Evolutionary conservation across 148 eudicot genomes (phyloP), one percentile per base, ranked within the genome.

Genomic region (Rhododendron ferrugineum): DNA sequence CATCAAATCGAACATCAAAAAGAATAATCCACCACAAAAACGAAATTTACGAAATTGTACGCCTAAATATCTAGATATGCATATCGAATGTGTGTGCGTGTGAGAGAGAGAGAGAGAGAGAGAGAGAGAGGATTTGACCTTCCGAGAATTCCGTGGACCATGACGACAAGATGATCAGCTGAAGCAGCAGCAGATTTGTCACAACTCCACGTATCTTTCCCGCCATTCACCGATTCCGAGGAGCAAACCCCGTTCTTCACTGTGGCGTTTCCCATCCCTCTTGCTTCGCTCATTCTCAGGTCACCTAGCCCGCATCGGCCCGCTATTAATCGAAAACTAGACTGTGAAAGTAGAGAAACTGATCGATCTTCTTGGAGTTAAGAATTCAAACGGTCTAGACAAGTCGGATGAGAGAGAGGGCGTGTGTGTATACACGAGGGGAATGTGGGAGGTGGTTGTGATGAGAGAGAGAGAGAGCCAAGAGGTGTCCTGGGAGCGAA

Each of bases 131-230:
- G 26, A 9, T 70, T 32, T 70, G 20, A 70, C 75, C 75, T 70
- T 75, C 79, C 79, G 11, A 75, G 79, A 75, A 75, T 75, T 37
- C 79, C 79, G 26, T 75, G 79, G 26, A 75, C 79, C 79, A 75
- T 37, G n/a, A 75, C 79, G 47, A 75, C 79, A 2, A 75, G 79
- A 75, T 75, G 79, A 75, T 75, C 79, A 37, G 79, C 79, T 2
- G 47, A 37, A 37, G 47, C 44, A 36, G 46, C 79, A 16, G 9
- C 14, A 23, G 14, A 76, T 40, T 70, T 32, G 37, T 70, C 30
- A 70, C 40, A 30, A 15, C 75, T 70, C 75, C 37, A 16, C 14
- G 32, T 13, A 32, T 70, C 20, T 70, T 30, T 3, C 3, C 75
- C 75, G 6, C 75, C 75, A 30, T 70, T 70, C 40, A 32, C 40